phyloP scores from a whole-genome alignment of 257 asterid species.

The Buddleja alternifolia region DNA sequence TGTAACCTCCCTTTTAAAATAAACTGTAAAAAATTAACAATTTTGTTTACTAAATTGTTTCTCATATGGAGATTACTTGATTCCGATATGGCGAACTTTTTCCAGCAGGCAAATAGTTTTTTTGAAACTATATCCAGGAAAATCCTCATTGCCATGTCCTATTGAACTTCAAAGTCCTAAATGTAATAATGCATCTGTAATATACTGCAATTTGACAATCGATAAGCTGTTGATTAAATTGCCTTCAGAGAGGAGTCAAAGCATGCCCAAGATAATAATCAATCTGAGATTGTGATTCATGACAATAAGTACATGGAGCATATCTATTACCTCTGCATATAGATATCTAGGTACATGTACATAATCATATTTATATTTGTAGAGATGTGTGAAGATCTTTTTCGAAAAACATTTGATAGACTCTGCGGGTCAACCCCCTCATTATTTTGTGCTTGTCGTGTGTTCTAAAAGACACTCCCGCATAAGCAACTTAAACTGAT shows the following conservation, averaged over 20 bases:
- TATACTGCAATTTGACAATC: no score
- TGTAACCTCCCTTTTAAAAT: not conserved
- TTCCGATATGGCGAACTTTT: not conserved
- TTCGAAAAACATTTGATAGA: not conserved
- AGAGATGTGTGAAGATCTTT: not conserved
- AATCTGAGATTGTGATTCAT: not conserved
- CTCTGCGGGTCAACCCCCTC: not conserved
- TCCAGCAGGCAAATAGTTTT: not conserved
- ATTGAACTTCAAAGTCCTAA: not conserved
- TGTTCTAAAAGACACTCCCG: not conserved
- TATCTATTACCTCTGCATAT: not conserved
- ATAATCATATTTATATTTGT: not conserved
- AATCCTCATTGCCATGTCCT: not conserved
- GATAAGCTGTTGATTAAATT: not conserved
- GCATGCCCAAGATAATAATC: not conserved
- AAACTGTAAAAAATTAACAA: not conserved
- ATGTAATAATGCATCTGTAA: not conserved
- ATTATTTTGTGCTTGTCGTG: not conserved
- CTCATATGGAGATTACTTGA: not conserved
- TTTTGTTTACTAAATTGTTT: not conserved
- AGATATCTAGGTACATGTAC: not conserved
- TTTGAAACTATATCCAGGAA: not conserved
- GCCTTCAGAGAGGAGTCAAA: no score
- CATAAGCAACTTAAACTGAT: no score
- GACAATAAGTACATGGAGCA: not conserved